Conservation (phyloP, 2,329 filamentous ascomycete species). For the Drechslerella dactyloides region DNA sequence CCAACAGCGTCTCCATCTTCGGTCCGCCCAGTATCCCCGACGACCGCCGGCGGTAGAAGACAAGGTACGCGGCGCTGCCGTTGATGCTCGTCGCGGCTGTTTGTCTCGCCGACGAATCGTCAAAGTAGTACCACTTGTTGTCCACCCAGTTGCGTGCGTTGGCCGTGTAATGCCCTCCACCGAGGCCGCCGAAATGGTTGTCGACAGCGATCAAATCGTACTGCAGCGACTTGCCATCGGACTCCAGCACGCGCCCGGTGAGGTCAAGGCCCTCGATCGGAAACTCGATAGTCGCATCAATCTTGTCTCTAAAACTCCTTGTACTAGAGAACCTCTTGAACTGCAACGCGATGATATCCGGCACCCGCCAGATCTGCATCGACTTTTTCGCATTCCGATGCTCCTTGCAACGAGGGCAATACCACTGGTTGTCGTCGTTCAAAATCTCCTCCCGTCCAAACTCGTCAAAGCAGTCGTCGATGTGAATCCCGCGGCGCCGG, state of each 20-base stretch:
- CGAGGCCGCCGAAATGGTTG: constrained; percentile 90
- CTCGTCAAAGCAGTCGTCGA: constrained; percentile 91
- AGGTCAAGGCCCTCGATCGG: constrained; percentile 87
- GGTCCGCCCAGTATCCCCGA: constrained; percentile 75
- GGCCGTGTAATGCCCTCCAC: constrained; percentile 95
- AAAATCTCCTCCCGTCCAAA: constrained; percentile 93
- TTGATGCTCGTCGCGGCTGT: constrained; percentile 37
- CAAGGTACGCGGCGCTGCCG: constrained; percentile 74
- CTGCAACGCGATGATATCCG: constrained; percentile 92
- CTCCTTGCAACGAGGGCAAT: constrained; percentile 94
- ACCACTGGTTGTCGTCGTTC: constrained; percentile 96
- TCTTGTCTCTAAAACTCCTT: constrained; percentile 82
- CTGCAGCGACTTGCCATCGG: constrained; percentile 79
- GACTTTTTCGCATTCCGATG: constrained; percentile 92
- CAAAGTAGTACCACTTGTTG: constrained; percentile 92
- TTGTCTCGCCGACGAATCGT: constrained; percentile 68
- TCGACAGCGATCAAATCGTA: constrained; percentile 97
- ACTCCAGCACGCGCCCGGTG: constrained; percentile 76
- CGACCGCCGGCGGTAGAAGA: constrained; percentile 93
- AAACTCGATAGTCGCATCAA: constrained; percentile 89
- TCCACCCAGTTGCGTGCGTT: constrained; percentile 92
- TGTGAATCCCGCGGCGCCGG: constrained; percentile 75
- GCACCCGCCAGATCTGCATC: constrained; percentile 94
- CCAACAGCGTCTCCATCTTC: constrained; percentile 58
- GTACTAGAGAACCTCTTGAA: constrained; percentile 93